Percentiles rank a stretch among this genome's conserved stretches.
These are phyloP conservation scores for Suhomyces sp. DNA, from an alignment of 805 yeast genomes.

Conservation along the genomic window DNA sequence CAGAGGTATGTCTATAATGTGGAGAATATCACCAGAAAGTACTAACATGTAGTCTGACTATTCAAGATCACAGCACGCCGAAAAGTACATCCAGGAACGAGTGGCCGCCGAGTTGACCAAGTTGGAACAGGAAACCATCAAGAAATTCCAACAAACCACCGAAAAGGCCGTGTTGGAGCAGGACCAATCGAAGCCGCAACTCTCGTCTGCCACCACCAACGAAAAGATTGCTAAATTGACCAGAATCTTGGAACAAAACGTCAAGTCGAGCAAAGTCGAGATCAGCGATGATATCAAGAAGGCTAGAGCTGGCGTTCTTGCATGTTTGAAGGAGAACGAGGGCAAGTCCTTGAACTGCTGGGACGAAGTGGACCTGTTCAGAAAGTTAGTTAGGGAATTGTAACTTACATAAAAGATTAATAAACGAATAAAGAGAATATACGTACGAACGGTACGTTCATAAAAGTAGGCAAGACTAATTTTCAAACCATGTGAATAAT, in stretches of 20 bases:
- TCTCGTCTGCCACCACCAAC: conserved; percentile 30
- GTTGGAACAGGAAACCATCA: conserved; percentile 51
- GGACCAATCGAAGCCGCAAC: conserved; percentile 21
- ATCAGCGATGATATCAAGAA: conserved; percentile 37
- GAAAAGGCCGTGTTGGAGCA: conserved; percentile 38
- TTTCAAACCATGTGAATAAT: too few species aligned
- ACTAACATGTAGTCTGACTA: conserved; percentile 48
- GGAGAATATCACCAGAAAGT: neutral
- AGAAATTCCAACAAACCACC: conserved; percentile 50
- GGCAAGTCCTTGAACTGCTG: conserved; percentile 76
- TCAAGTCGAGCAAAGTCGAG: conserved; percentile 29
- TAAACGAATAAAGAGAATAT: neutral
- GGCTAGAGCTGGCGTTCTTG: conserved; percentile 49
- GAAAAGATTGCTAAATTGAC: conserved; percentile 42
- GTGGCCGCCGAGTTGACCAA: conserved; percentile 55
- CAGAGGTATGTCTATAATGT: conserved; percentile 40
- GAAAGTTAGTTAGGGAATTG: conserved; percentile 50
- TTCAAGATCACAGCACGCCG: conserved; percentile 67
- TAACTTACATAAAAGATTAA: conserved; percentile 10
- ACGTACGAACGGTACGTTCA: too few species aligned
- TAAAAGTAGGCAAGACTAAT: too few species aligned
- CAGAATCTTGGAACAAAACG: conserved; percentile 31
- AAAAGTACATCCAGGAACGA: conserved; percentile 62
- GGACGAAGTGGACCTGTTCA: conserved; percentile 73
- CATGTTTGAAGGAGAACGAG: conserved; percentile 60